Percentiles rank a stretch among this genome's conserved stretches.
Conservation (phyloP, 1,284 basidiomycete genomes). For the Leccinum huronense region DNA sequence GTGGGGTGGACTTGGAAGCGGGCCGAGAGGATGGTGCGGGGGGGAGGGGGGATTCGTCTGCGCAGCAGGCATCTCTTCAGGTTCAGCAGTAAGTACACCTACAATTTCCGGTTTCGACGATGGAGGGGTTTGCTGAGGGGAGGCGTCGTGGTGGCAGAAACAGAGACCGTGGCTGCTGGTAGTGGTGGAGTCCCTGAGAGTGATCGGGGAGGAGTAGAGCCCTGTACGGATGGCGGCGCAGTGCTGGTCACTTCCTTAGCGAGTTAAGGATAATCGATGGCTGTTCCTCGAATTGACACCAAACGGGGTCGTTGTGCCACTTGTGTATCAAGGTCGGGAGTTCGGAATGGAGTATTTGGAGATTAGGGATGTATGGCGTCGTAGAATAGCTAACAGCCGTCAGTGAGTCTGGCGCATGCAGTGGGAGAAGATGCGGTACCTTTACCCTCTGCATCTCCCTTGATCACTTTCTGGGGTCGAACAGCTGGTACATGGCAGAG, state of each 20-base stretch:
- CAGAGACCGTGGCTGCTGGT: constrained; percentile 16
- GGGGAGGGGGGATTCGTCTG: constrained; percentile 5
- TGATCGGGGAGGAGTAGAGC: constrained; percentile 23
- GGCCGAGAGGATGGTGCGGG: constrained; percentile 17
- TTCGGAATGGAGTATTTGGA: constrained; percentile 66
- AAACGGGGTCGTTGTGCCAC: constrained; percentile 43
- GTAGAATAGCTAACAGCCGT: constrained; percentile 50
- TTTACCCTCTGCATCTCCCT: background rate
- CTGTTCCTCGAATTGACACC: constrained; percentile 56
- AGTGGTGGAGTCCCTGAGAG: constrained; percentile 20
- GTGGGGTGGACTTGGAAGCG: constrained; percentile 21
- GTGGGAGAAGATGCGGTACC: background rate
- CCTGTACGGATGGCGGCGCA: constrained; percentile 17
- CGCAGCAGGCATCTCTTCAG: constrained; percentile 26
- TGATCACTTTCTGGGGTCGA: too few relatives aligned
- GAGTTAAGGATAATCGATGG: constrained; percentile 16
- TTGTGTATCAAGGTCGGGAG: constrained; percentile 68
- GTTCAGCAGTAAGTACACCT: constrained; percentile 29
- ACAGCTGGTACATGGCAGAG: too few relatives aligned
- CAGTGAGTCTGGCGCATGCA: constrained; percentile 14
- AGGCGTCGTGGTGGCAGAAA: constrained; percentile 16
- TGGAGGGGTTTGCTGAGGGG: constrained; percentile 10
- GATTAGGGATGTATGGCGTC: constrained; percentile 61
- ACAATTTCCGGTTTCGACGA: constrained; percentile 15
- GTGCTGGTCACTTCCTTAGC: constrained; percentile 21